Evolutionary conservation across 352 stramenopile genomes (phyloP), one percentile per base, ranked within the genome.

Genomic region (Thalassiosira hispida): DNA sequence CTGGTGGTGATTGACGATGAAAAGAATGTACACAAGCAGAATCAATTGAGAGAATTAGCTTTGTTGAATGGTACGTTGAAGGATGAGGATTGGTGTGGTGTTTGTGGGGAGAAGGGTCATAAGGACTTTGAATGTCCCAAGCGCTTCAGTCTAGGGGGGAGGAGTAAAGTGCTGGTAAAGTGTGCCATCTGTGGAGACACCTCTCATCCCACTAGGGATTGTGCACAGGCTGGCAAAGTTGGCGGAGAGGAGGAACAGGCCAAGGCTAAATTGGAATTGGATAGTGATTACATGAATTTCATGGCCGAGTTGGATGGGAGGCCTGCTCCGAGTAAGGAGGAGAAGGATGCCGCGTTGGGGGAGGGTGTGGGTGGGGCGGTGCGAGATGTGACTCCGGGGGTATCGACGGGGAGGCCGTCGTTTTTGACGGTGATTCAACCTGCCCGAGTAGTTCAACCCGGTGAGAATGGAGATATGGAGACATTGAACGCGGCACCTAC

Each of bases 1-100:
- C 68, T 95, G 16, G 89, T 95, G 9, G 90, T 92, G 0, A 92
- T 94, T 72, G 97, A 99, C 78, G 97, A 99, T 77, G 96, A 95
- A 72, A 90, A 92, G 63, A 94, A 99, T 77, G 94, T 97, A 20
- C 97, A 99, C 92, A 99, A 99, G 83, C 97, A 99, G 79, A 96
- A 97, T 75, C 98, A 99, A 82, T 86, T 99, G 64, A 90, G 96
- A 20, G 96, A 99, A 79, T 92, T 99, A 57, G 98, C 98, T 35
- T 88, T 99, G 40, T 97, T 99, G 89, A 99, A 99, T 90, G 98
- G 98, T 69, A 99, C 97, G 22, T 84, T 99, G 20, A 97, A 97
- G 67, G 96, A 99, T 63, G 96, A 99, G 47, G 96, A 98, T 77
- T 99, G 96, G 79, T 99, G 97, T 85, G 93, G 97, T 77, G 94